A percentile compares a stretch with the other conserved stretches of the same genome.
phyloP scores from a whole-genome alignment of 2,329 filamentous ascomycete species.

The Colletotrichum paranaense region DNA sequence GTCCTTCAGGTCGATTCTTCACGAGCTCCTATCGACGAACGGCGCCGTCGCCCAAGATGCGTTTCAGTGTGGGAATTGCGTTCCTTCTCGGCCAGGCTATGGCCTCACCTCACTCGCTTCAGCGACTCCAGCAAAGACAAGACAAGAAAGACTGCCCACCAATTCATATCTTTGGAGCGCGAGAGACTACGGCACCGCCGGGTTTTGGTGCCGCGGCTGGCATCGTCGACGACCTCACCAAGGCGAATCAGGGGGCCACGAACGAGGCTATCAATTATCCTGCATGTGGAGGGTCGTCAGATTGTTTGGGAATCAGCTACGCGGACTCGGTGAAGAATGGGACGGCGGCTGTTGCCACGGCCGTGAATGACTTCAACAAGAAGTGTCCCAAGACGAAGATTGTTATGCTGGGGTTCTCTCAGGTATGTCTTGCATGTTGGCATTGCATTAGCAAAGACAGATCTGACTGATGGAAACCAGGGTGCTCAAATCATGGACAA shows the following conservation, averaged over 20 bases:
- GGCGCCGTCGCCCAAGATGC: constrained; percentile 18
- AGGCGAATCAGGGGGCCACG: constrained; percentile 61
- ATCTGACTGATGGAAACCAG: constrained; percentile 42
- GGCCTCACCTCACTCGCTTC: constrained; percentile 3
- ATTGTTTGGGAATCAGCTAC: constrained; percentile 70
- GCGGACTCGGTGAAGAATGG: constrained; percentile 68
- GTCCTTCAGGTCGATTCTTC: not conserved
- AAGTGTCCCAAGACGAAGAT: constrained; percentile 68
- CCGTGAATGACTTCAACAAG: constrained; percentile 68
- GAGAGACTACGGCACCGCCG: constrained; percentile 59
- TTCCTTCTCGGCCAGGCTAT: constrained; percentile 23
- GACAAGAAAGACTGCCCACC: constrained; percentile 45
- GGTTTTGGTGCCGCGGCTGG: constrained; percentile 64
- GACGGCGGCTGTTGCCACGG: constrained; percentile 66
- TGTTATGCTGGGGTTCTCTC: constrained; percentile 72
- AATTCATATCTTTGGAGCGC: constrained; percentile 59
- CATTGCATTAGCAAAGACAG: not conserved
- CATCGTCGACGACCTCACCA: constrained; percentile 61
- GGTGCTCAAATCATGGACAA: constrained; percentile 74
- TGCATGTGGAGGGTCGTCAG: constrained; percentile 70
- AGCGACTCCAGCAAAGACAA: constrained; percentile 4
- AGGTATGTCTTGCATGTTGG: constrained; percentile 51
- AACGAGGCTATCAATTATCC: constrained; percentile 68
- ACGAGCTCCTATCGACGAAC: not conserved
- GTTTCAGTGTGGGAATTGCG: constrained; percentile 10